These are phyloP conservation scores for Colletotrichum sp. DNA, from an alignment of 2,329 filamentous ascomycete species.

Conservation along the genomic window DNA sequence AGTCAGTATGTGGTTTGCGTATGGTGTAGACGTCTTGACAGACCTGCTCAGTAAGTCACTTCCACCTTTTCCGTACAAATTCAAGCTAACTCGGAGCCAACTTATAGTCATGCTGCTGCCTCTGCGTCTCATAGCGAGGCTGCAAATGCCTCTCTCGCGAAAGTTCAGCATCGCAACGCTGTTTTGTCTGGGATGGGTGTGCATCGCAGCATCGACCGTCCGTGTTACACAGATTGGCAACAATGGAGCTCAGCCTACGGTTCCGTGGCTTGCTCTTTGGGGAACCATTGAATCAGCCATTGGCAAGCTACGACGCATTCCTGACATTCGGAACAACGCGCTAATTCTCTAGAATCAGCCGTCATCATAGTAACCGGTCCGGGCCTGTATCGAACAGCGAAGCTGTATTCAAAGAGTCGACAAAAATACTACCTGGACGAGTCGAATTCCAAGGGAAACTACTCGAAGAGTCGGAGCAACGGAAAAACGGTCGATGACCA, in stretches of 20 bases:
- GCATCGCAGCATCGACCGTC: constrained; percentile 18
- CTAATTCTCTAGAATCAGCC: background rate
- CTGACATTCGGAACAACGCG: no score
- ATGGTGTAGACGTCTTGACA: constrained; percentile 18
- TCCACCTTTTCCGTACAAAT: background rate
- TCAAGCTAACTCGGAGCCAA: background rate
- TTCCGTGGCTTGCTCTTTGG: background rate
- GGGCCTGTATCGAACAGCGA: background rate
- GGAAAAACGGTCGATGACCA: background rate
- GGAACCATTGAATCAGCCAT: background rate
- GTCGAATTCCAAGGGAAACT: background rate
- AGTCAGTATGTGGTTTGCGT: constrained; percentile 22
- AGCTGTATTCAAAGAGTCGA: background rate
- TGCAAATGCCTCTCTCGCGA: constrained; percentile 17
- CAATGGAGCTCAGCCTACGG: background rate
- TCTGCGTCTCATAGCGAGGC: constrained; percentile 8
- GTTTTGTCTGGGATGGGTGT: constrained; percentile 22
- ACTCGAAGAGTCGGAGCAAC: background rate
- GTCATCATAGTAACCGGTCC: background rate
- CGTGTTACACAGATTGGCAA: constrained; percentile 15
- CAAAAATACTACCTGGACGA: background rate
- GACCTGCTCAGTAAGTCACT: constrained; percentile 14
- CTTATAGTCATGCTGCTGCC: constrained; percentile 12
- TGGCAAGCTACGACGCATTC: background rate
- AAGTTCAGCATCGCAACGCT: constrained; percentile 19